Percentiles rank a stretch among this genome's conserved stretches.
Evolutionary conservation across 2,329 filamentous ascomycete genomes (phyloP).

Genomic region (Dothistroma pini): DNA sequence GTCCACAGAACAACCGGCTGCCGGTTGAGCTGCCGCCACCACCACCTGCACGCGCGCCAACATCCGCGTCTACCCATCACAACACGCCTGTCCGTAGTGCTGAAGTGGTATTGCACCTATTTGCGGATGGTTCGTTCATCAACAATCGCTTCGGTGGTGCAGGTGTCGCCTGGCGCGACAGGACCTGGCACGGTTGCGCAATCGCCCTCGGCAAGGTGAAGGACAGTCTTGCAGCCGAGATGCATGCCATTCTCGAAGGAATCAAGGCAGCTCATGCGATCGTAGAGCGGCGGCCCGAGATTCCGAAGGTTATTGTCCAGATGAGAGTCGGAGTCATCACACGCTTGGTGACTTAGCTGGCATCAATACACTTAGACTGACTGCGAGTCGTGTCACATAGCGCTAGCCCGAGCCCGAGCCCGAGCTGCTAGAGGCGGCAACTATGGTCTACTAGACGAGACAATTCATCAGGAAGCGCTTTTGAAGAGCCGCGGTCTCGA

Average conservation of each 20-base stretch:
- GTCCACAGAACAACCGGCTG: background rate
- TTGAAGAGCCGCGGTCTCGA: background rate
- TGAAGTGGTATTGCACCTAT: background rate
- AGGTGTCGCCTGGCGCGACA: background rate
- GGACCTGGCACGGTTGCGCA: background rate
- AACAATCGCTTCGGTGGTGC: background rate
- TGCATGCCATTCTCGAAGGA: slow-evolving; percentile 2
- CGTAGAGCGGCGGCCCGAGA: background rate
- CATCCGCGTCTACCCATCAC: background rate
- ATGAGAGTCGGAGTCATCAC: background rate
- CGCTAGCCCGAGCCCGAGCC: background rate
- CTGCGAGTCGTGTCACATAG: background rate
- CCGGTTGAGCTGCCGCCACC: background rate
- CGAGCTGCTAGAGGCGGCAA: background rate
- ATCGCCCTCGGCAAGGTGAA: background rate
- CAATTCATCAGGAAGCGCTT: background rate
- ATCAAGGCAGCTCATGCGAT: background rate
- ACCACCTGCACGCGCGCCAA: background rate
- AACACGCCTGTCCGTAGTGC: background rate
- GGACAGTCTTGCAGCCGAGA: background rate
- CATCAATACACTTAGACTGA: background rate
- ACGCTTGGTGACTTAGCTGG: background rate
- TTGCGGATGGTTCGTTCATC: background rate
- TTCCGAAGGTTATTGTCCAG: background rate
- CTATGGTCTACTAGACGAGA: background rate